A percentile compares a stretch with the other conserved stretches of the same genome.
Evolutionary conservation across 1,284 basidiomycete species (phyloP).

Genomic region (Malassezia japonica): DNA sequence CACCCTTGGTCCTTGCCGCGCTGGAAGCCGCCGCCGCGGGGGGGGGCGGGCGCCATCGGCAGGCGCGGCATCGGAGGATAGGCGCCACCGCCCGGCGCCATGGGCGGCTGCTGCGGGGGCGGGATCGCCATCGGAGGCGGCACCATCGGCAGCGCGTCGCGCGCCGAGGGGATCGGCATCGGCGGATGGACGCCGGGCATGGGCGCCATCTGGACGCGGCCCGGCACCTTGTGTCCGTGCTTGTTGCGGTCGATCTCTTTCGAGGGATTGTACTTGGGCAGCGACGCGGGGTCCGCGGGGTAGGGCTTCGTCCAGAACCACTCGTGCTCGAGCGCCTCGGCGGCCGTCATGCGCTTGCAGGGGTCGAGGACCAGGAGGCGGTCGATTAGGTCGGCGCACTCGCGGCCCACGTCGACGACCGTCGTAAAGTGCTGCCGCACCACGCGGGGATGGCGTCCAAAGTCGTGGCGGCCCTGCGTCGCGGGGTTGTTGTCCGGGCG

Average conservation of each 20-base stretch:
- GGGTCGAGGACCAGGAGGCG: constrained; percentile 40
- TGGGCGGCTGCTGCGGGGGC: neutral
- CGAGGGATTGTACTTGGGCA: constrained; percentile 43
- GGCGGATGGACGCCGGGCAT: constrained; percentile 8
- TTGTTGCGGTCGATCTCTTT: constrained; percentile 41
- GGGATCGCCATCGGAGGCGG: neutral
- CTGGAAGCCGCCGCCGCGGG: neutral
- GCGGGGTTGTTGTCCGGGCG: constrained; percentile 30
- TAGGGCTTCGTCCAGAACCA: constrained; percentile 45
- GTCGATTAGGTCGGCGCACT: constrained; percentile 42
- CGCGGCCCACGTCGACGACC: constrained; percentile 24
- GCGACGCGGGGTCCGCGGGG: constrained; percentile 34
- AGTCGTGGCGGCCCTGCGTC: constrained; percentile 29
- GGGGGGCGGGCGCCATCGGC: neutral
- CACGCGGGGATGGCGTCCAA: constrained; percentile 25
- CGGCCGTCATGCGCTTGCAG: constrained; percentile 34
- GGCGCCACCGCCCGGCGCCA: neutral
- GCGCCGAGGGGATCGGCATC: neutral
- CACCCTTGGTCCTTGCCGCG: constrained; percentile 13
- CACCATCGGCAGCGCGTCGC: neutral
- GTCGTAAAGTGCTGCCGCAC: constrained; percentile 28
- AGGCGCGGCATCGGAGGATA: constrained; percentile 17
- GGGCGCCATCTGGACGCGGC: neutral
- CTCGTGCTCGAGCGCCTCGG: constrained; percentile 37
- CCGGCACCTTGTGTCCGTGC: constrained; percentile 19